Percentiles rank a stretch among this genome's conserved stretches.
These are phyloP conservation scores for Venturia aucupariae DNA, from an alignment of 2,329 filamentous ascomycete species.

Conservation along the genomic window DNA sequence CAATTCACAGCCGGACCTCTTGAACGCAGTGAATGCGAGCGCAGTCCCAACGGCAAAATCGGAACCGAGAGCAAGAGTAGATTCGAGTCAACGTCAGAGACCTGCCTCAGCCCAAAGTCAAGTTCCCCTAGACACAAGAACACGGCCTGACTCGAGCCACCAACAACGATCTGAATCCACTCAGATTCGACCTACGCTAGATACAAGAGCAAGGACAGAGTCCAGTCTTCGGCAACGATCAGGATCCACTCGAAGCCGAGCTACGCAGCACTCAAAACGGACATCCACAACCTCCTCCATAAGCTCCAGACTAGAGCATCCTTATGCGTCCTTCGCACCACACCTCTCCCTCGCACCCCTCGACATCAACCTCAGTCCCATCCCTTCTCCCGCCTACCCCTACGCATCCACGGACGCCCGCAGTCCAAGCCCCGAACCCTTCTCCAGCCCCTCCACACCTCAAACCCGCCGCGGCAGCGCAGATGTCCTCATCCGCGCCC, in stretches of 20 bases:
- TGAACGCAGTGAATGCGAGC: not conserved
- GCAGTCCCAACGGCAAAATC: not conserved
- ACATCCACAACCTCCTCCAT: slow-evolving; percentile 10
- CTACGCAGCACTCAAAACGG: not conserved
- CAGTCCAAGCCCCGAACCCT: slow-evolving; percentile 8
- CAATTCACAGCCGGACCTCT: not conserved
- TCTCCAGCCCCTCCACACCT: slow-evolving; percentile 5
- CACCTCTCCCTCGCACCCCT: slow-evolving; percentile 8
- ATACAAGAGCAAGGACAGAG: not conserved
- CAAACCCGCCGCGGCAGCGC: slow-evolving; percentile 7
- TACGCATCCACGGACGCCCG: not conserved
- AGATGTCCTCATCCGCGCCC: slow-evolving; percentile 7
- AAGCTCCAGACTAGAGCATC: not conserved
- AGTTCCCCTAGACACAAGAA: not conserved
- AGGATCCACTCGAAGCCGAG: not conserved
- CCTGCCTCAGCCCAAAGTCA: not conserved
- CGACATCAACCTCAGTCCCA: not conserved
- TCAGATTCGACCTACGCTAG: not conserved
- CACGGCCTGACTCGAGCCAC: not conserved
- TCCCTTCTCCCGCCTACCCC: not conserved
- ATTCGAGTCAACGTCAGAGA: not conserved
- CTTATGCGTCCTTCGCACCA: slow-evolving; percentile 4
- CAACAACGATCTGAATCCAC: not conserved
- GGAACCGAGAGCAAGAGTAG: not conserved
- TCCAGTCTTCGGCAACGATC: not conserved